Conservation (phyloP, 257 asterid genomes). For the Catharanthus roseus region DNA sequence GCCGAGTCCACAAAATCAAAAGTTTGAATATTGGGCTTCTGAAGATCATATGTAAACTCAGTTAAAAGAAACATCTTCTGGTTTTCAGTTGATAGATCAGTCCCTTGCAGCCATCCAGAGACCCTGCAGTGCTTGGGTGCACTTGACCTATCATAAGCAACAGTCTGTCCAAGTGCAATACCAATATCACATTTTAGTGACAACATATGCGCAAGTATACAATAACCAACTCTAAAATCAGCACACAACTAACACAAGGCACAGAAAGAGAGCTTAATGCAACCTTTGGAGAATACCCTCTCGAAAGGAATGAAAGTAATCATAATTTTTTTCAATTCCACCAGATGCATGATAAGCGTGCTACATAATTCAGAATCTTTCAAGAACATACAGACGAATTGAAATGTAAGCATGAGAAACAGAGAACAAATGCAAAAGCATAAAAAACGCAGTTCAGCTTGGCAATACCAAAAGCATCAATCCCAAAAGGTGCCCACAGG, state of each 20-base stretch:
- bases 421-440: not conserved
- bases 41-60: slow-evolving; percentile 71
- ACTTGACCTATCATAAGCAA: slow-evolving; percentile 87
- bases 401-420: not conserved
- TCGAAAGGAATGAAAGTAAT: not conserved
- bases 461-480: not conserved
- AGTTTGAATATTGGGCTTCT: slow-evolving; percentile 73
- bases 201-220: not conserved
- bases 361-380: not conserved
- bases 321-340: not conserved
- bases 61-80: slow-evolving; percentile 47
- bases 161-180: slow-evolving; percentile 52
- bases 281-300: not conserved
- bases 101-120: slow-evolving; percentile 66
- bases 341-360: not conserved
- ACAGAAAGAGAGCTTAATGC: not conserved
- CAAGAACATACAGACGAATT: not conserved
- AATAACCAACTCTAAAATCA: not conserved
- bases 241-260: not conserved
- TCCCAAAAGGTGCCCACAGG: not conserved
- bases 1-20: slow-evolving; percentile 47
- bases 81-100: slow-evolving; percentile 22
- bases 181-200: slow-evolving; percentile 5
- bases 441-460: not conserved
- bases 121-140: slow-evolving; percentile 89